These are phyloP conservation scores for Diplocarpon rosae DNA, from an alignment of 2,329 filamentous ascomycete genomes.

Conservation along the genomic window DNA sequence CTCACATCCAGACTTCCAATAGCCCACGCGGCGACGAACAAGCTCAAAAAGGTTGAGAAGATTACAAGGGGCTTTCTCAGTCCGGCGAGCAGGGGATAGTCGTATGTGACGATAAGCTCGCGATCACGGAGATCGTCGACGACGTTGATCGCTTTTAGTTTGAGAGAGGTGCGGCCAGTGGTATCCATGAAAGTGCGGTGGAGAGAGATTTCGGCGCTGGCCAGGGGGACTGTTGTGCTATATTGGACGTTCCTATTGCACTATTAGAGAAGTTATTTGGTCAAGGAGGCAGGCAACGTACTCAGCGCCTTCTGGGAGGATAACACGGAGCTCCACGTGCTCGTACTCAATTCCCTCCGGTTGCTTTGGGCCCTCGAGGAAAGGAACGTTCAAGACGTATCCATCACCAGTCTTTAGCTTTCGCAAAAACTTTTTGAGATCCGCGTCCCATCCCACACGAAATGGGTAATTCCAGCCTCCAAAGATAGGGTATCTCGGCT, in stretches of 20 bases:
- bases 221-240: conserved; percentile 61
- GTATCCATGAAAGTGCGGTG: conserved; percentile 93
- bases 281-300: conserved; percentile 40
- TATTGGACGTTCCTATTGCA: conserved; percentile 63
- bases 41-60: conserved; percentile 57
- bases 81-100: conserved; percentile 62
- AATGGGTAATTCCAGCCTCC: conserved; percentile 98
- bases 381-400: conserved; percentile 84
- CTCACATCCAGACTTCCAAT: conserved; percentile 40
- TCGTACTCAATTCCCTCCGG: conserved; percentile 79
- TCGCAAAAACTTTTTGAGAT: conserved; percentile 67
- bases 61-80: conserved; percentile 82
- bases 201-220: conserved; percentile 46
- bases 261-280: conserved; percentile 28
- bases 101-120: conserved; percentile 77
- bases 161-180: conserved; percentile 71
- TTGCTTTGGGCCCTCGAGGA: conserved; percentile 85
- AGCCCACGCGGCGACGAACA: conserved; percentile 66
- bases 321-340: conserved; percentile 65
- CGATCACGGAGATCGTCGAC: conserved; percentile 84
- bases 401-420: conserved; percentile 48
- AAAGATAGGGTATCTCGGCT: conserved; percentile 92
- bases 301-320: conserved; percentile 85
- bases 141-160: conserved; percentile 71
- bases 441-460: conserved; percentile 88